phyloP scores from a whole-genome alignment of 495 filamentous ascomycete genomes.

The Penicillium odoratum region DNA sequence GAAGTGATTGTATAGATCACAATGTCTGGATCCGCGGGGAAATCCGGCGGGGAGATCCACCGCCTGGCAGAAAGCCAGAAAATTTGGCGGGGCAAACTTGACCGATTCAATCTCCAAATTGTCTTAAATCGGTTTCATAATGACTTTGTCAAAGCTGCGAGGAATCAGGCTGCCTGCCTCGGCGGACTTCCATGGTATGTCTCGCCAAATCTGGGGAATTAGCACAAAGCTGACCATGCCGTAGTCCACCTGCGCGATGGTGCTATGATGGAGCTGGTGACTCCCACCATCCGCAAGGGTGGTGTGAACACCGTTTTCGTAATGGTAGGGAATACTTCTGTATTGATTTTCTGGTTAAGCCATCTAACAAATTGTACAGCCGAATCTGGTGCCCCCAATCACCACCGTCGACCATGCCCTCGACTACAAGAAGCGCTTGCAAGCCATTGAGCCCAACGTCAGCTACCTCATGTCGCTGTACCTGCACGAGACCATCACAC shows the following conservation, averaged over 20 bases:
- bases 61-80: constrained; percentile 19
- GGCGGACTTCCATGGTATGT: constrained; percentile 65
- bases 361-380: constrained; percentile 39
- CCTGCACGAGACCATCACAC: constrained; percentile 73
- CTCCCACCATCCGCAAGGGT: constrained; percentile 69
- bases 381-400: constrained; percentile 73
- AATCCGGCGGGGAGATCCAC: constrained; percentile 12
- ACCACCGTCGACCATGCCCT: constrained; percentile 73
- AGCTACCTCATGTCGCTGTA: constrained; percentile 90
- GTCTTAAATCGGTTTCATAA: constrained; percentile 12
- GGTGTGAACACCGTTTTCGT: constrained; percentile 81
- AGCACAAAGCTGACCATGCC: constrained; percentile 3
- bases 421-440: constrained; percentile 68
- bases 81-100: constrained; percentile 10
- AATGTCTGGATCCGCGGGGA: constrained; percentile 9
- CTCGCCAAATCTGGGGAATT: constrained; percentile 18
- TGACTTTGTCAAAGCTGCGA: constrained; percentile 43
- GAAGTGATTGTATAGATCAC: constrained; percentile 2
- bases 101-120: not conserved
- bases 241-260: constrained; percentile 73
- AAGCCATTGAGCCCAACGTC: constrained; percentile 67
- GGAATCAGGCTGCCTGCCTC: constrained; percentile 65
- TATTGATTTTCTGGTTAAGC: not conserved
- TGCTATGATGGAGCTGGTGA: constrained; percentile 78
- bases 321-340: constrained; percentile 55